Evolutionary conservation across 78 protist species (phyloP).

Genomic region (Dictyostelium purpureum): DNA sequence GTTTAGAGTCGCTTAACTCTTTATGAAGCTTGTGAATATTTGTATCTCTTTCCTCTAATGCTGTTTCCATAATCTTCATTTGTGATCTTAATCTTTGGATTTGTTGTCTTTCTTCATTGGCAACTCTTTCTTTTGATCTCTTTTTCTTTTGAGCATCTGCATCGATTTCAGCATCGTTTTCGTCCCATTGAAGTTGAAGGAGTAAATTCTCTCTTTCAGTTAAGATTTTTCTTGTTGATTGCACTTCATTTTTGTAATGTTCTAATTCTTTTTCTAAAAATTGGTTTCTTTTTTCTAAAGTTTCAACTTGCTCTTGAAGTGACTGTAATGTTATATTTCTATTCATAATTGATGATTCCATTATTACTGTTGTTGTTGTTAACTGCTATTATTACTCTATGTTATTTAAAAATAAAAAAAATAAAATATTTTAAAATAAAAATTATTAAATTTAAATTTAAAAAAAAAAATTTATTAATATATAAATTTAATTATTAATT

Average conservation of each 20-base stretch:
- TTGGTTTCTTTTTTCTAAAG: constrained; percentile 29
- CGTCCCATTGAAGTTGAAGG: constrained; percentile 65
- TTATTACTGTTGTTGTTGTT: background rate
- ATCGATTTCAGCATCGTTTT: constrained; percentile 36
- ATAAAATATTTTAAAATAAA: background rate
- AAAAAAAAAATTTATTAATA: too few species aligned
- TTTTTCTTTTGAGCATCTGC: constrained; percentile 56
- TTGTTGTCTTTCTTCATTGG: constrained; percentile 57
- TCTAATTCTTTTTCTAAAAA: constrained; percentile 58
- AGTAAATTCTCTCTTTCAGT: constrained; percentile 39
- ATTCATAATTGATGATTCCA: constrained; percentile 38
- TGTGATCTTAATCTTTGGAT: constrained; percentile 31
- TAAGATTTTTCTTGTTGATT: constrained; percentile 35
- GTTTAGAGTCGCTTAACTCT: constrained; percentile 8
- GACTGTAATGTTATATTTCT: background rate
- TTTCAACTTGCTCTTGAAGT: constrained; percentile 1
- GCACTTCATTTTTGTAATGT: constrained; percentile 22
- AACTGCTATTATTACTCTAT: background rate
- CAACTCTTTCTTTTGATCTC: constrained; percentile 30
- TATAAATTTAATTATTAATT: background rate
- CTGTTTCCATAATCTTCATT: constrained; percentile 63
- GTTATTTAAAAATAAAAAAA: background rate
- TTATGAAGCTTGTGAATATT: constrained; percentile 10
- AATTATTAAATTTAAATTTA: background rate
- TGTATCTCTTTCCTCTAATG: constrained; percentile 53